These are phyloP conservation scores for Leccinum rimulosum DNA, from an alignment of 768 basidiomycete species.

Conservation along the genomic window DNA sequence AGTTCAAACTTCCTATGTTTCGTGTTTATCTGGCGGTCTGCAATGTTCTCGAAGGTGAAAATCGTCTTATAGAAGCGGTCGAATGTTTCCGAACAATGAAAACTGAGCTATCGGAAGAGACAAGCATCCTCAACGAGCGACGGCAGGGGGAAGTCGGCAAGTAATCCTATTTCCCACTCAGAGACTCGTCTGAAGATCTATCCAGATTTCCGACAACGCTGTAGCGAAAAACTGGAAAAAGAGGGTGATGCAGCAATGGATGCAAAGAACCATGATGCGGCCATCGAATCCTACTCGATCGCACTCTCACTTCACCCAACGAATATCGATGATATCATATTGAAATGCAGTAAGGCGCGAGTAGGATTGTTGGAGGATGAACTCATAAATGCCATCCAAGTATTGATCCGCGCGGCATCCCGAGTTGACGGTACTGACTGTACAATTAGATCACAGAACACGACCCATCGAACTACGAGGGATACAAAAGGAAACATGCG, in stretches of 20 bases:
- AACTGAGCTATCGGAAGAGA: neutral
- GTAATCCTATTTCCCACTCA: neutral
- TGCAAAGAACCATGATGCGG: neutral
- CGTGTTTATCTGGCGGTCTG: neutral
- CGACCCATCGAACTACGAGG: no score
- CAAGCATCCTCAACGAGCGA: neutral
- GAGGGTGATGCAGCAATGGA: neutral
- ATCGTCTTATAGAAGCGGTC: neutral
- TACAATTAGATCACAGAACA: no score
- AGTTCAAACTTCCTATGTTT: neutral
- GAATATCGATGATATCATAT: no score
- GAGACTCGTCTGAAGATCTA: neutral
- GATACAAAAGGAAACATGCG: no score
- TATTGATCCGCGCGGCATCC: no score
- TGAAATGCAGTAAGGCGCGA: no score
- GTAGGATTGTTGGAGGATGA: no score
- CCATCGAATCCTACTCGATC: neutral
- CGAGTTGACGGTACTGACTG: no score
- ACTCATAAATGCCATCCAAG: no score
- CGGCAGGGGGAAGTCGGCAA: neutral
- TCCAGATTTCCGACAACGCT: neutral
- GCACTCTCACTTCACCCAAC: neutral
- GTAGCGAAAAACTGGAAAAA: neutral
- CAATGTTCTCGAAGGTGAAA: neutral
- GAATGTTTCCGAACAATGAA: neutral